Base-by-base conservation (phyloP, 768 basidiomycete species). In the Termitomyces sp. region DNA sequence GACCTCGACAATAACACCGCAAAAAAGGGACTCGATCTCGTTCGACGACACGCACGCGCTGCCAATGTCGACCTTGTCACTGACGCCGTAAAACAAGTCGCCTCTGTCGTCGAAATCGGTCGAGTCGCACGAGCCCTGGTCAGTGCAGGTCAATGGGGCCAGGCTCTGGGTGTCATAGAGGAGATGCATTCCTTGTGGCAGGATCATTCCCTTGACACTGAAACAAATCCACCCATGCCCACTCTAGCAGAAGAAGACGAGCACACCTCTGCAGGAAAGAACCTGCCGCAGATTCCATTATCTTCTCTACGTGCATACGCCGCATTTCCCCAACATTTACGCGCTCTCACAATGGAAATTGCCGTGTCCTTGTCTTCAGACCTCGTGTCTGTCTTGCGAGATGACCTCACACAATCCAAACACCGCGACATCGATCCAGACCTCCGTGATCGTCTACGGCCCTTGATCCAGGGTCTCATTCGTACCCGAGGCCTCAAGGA, bases 91-190 rank as follows among this genome's bases (percentile, higher is more conserved):
- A 78, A 75, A 54, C 78, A 84, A 50, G 75, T 95, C 9, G 76
- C 76, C 9, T 82, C 83, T 15, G 83, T 94, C 26, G 81, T 87
- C 48, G 92, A 97, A 63, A 87, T 90, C 78, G 77, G 85, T 0
- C 79, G 79, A 3, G 78, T 92, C 41, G 84, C 87, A 28, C 82
- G 79, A 54, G 76, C 80, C 24, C 68, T 97, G 51, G 91, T 94
- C n/a, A 78, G 77, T 46, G 85, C 85, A 19, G 93, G 90, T 0
- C 90, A 97, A 60, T 98, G 92, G 89, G 82, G 83, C 14, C 88
- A 90, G 53, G 93, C 93, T 7, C 71, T 98, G 54, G 80, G 79
- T 45, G 76, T 93, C 17, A 79, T 92, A 37, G 84, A 90, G 46
- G 78, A 83, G 48, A 67, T 93, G 58, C 78, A 87, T 53, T 70